Conservation (phyloP, 106 monocot species). For the Dactylorhiza incarnata region DNA sequence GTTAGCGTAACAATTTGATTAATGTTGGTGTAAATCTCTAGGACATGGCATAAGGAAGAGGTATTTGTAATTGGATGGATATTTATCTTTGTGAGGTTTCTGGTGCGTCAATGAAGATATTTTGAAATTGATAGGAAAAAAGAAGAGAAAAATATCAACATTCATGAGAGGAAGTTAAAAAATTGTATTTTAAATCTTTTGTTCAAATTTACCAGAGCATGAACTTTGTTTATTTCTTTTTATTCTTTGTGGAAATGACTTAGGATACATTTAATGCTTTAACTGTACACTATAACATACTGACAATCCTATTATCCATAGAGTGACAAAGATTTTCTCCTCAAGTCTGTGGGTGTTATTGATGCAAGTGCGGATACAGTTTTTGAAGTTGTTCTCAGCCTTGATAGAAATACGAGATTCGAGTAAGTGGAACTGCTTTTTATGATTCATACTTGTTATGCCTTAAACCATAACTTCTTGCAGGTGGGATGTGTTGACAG, state of each 20-base stretch:
- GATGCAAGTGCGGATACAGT: conserved; percentile 73
- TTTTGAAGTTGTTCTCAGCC: conserved; percentile 69
- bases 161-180: not conserved
- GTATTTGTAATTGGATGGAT: not conserved
- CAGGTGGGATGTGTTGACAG: conserved; percentile 92
- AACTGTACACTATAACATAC: not conserved
- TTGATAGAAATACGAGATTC: conserved; percentile 66
- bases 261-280: not conserved
- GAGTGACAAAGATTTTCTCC: conserved; percentile 46
- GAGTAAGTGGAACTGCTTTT: conserved; percentile 55
- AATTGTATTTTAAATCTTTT: not conserved
- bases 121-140: not conserved
- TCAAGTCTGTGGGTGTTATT: conserved; percentile 87
- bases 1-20: not conserved
- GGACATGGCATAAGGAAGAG: not conserved
- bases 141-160: not conserved
- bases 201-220: not conserved
- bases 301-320: conserved; percentile 14
- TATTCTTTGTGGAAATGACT: not conserved
- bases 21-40: not conserved
- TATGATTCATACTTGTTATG: not conserved
- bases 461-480: conserved; percentile 14
- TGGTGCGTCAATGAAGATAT: not conserved
- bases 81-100: not conserved
- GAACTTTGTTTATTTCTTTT: not conserved